Evolutionary conservation across 331 rosid species (phyloP).

Genomic region (Quercus tomentella): DNA sequence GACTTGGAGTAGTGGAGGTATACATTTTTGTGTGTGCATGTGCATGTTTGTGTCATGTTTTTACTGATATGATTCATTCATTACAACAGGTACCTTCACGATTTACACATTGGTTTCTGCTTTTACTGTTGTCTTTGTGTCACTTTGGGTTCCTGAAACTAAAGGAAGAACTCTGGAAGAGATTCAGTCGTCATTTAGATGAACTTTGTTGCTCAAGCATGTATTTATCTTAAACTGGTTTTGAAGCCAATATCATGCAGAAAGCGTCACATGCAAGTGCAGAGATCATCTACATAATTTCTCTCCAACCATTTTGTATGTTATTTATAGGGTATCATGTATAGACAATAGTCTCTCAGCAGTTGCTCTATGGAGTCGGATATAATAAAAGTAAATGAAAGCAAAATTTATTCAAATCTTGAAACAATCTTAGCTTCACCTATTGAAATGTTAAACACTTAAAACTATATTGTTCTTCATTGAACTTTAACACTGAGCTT

Average conservation of each 20-base stretch:
- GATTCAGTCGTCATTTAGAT: conserved; percentile 73
- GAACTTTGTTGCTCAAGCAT: conserved; percentile 24
- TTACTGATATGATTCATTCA: neutral
- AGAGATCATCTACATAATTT: neutral
- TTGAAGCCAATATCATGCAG: neutral
- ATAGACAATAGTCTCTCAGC: no score
- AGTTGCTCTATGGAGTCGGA: neutral
- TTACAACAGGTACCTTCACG: conserved; percentile 58
- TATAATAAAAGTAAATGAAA: neutral
- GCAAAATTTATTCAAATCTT: neutral
- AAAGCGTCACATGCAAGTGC: neutral
- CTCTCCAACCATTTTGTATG: neutral
- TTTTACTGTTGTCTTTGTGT: conserved; percentile 44
- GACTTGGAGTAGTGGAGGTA: conserved; percentile 73
- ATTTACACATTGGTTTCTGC: conserved; percentile 46
- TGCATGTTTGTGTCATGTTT: neutral
- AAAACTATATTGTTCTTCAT: neutral
- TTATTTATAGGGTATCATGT: neutral
- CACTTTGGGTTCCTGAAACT: conserved; percentile 74
- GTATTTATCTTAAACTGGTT: neutral
- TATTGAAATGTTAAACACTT: neutral
- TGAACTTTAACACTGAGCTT: neutral
- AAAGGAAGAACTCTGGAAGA: conserved; percentile 87
- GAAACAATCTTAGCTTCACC: neutral
- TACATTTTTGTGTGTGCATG: neutral